Conservation (phyloP, 192 early-diverging fungal species). For the Podila verticillata region DNA sequence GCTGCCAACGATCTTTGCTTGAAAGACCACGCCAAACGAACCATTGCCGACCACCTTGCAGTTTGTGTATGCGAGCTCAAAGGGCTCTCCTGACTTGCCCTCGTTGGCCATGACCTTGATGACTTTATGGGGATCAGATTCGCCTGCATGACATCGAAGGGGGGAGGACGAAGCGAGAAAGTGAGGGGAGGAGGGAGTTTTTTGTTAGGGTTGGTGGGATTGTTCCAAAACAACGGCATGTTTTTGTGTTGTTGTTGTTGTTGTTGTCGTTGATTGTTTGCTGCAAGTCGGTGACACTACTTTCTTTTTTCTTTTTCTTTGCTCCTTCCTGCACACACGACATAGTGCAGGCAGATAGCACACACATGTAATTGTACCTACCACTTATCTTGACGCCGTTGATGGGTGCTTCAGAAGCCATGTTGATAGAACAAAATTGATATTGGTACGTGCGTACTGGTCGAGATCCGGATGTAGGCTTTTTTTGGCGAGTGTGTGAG, state of each 20-base stretch:
- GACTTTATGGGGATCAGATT: slow-evolving; percentile 71
- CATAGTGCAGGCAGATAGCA: not conserved
- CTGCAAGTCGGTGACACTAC: too few relatives aligned
- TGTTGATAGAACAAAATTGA: not conserved
- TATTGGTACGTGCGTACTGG: slow-evolving; percentile 1
- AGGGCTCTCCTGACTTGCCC: slow-evolving; percentile 84
- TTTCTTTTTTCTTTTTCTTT: too few relatives aligned
- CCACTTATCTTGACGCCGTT: slow-evolving; percentile 52
- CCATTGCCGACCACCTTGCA: slow-evolving; percentile 97
- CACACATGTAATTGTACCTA: slow-evolving; percentile 9
- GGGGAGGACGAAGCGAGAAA: not conserved
- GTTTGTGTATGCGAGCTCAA: slow-evolving; percentile 90
- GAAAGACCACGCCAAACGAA: slow-evolving; percentile 98
- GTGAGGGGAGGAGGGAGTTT: not conserved
- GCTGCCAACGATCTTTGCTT: slow-evolving; percentile 85
- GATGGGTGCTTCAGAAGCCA: slow-evolving; percentile 46
- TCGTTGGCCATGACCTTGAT: slow-evolving; percentile 86
- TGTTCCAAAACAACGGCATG: too few relatives aligned
- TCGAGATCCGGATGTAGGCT: too few relatives aligned
- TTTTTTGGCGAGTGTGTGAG: not conserved
- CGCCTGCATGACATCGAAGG: slow-evolving; percentile 20
- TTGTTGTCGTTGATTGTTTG: too few relatives aligned
- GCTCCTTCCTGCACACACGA: not conserved
- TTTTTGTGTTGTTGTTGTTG: too few relatives aligned
- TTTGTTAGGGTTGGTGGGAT: not conserved